Evolutionary conservation across 805 yeast species (phyloP).

Genomic region (Blastobotrys terrestris): DNA sequence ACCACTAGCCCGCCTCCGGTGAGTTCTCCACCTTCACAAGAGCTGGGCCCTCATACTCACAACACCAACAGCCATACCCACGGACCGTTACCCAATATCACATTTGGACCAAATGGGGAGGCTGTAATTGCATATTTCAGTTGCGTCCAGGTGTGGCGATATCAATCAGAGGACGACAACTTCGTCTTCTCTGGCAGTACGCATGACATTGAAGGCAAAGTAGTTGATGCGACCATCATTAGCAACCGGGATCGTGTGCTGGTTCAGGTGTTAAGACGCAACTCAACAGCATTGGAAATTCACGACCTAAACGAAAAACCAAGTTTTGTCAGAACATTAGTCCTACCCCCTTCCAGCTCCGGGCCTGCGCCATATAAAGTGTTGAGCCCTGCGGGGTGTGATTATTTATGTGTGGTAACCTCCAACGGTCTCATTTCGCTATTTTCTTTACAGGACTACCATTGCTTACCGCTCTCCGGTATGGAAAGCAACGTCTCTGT

Average conservation of each 20-base stretch:
- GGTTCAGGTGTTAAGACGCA: conserved; percentile 1
- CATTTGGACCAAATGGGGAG: conserved; percentile 9
- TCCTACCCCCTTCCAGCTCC: conserved; percentile 17
- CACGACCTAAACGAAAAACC: conserved; percentile 1
- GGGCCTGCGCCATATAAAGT: conserved; percentile 16
- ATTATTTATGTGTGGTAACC: conserved; percentile 18
- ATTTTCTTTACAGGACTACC: conserved; percentile 9
- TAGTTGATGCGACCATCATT: conserved; percentile 8
- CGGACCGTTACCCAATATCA: conserved; percentile 2
- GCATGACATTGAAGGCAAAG: conserved; percentile 11
- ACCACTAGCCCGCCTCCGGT: not conserved
- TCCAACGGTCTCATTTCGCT: conserved; percentile 19
- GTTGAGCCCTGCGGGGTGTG: conserved; percentile 5
- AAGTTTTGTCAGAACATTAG: conserved; percentile 7
- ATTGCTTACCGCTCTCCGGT: conserved; percentile 15
- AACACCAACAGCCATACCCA: not conserved
- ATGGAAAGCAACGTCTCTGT: conserved; percentile 13
- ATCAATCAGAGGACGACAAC: conserved; percentile 2
- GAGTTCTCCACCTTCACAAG: conserved; percentile 5
- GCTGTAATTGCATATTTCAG: conserved; percentile 10
- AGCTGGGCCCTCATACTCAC: conserved; percentile 4
- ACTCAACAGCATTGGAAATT: not conserved
- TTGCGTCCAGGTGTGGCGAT: conserved; percentile 17
- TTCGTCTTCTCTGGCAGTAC: conserved; percentile 13
- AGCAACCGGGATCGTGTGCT: not conserved